These are phyloP conservation scores for Peniophora sp. DNA, from an alignment of 1,284 basidiomycete species.

Conservation along the genomic window DNA sequence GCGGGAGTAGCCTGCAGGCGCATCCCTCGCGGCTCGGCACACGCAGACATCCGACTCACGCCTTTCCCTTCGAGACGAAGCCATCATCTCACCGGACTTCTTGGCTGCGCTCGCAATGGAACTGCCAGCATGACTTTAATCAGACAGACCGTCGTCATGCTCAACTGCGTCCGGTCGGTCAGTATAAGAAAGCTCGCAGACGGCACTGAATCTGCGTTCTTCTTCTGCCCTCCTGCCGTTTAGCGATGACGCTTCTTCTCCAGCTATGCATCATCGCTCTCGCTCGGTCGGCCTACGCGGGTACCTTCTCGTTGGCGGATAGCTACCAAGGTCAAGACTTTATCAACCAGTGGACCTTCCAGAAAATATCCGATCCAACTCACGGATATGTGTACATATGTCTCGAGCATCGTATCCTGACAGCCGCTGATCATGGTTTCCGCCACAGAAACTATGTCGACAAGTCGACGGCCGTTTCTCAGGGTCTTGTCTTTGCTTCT, in stretches of 20 bases:
- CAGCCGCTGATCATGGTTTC: neutral
- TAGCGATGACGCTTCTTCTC: slow-evolving; percentile 8
- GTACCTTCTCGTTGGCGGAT: slow-evolving; percentile 11
- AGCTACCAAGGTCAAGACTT: slow-evolving; percentile 18
- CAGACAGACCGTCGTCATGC: too few relatives aligned
- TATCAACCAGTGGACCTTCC: slow-evolving; percentile 21
- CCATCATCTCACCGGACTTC: too few relatives aligned
- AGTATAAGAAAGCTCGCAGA: too few relatives aligned
- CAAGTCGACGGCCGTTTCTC: slow-evolving; percentile 17
- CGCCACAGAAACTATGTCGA: slow-evolving; percentile 27
- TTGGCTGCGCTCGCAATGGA: too few relatives aligned
- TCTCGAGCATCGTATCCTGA: neutral
- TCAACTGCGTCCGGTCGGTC: too few relatives aligned
- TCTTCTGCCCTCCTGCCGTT: slow-evolving; percentile 3
- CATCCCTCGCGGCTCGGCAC: too few relatives aligned
- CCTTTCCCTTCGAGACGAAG: too few relatives aligned
- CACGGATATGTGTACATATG: slow-evolving; percentile 24
- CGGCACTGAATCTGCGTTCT: too few relatives aligned
- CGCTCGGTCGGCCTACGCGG: slow-evolving; percentile 12
- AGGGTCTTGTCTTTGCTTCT: slow-evolving; percentile 25
- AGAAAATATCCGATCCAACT: slow-evolving; percentile 24
- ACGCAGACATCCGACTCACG: too few relatives aligned
- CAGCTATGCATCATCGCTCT: slow-evolving; percentile 13
- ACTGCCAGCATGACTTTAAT: too few relatives aligned
- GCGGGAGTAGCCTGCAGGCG: too few relatives aligned